Evolutionary conservation across 441 rosid genomes (phyloP).

Genomic region (Syzygium syzygioides): DNA sequence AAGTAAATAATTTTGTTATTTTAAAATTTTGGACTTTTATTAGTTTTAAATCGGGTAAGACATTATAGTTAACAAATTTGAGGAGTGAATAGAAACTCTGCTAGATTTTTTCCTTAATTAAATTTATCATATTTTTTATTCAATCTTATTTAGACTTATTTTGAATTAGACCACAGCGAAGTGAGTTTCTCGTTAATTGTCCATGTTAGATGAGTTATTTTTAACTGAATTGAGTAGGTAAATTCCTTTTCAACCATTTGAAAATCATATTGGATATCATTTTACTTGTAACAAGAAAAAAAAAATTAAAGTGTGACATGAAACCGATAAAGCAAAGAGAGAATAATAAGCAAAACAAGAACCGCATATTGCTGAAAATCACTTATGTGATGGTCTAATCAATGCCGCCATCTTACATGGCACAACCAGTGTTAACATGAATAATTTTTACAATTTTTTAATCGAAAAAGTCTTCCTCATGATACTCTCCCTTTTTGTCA

Average conservation of each 20-base stretch:
- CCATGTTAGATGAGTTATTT: background rate
- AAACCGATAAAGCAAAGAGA: background rate
- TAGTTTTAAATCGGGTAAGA: background rate
- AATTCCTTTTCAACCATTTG: background rate
- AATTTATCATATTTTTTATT: background rate
- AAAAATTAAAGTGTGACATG: background rate
- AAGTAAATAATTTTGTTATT: background rate
- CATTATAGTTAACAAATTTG: background rate
- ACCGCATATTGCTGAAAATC: background rate
- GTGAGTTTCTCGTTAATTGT: background rate
- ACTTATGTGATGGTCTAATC: background rate
- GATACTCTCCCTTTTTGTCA: background rate
- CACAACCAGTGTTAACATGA: fast-evolving
- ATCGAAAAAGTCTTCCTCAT: background rate
- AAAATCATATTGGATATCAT: background rate
- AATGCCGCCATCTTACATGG: fast-evolving
- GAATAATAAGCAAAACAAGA: background rate
- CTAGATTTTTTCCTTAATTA: background rate
- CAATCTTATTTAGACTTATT: background rate
- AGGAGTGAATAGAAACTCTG: background rate
- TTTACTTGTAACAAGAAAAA: background rate
- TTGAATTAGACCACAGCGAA: background rate
- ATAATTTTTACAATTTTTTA: background rate
- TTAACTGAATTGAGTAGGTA: background rate
- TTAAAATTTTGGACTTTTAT: background rate